Evolutionary conservation across 805 yeast genomes (phyloP), one percentile per base, ranked within the genome.

Genomic region (Metschnikowia matae): DNA sequence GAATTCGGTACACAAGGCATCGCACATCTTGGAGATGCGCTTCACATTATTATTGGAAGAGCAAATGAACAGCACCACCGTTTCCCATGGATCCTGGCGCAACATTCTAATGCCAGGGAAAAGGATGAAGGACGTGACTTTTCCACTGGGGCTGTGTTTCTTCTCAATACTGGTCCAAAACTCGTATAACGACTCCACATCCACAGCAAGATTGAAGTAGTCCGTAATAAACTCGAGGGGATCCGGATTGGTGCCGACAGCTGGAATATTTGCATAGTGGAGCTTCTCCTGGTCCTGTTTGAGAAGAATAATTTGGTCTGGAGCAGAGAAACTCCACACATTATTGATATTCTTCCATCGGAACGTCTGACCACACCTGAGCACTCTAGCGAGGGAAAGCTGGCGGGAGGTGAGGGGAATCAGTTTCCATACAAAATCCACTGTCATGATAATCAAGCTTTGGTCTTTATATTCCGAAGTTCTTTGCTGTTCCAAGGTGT

Each of bases 81-180:
- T 89, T 58, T 94, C 99, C 98, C 98, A 94, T 0, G 99, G 98
- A 56, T 92, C 97, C 65, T 94, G 98, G 35, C 91, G 76, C 26
- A 94, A 75, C 54, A 92, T 89, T 31, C 99, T 71, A 17, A 92
- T 83, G 0, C 97, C 98, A 3, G 73, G 73, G 49, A 82, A 81
- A 31, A 60, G 48, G 3, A 55, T 50, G 54, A 73, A 73, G 2
- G 75, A 72, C 3, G 71, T 60, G 17, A 45, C 54, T 62, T 36
- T 64, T 54, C 4, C 69, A 48, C 48, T 54, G 63, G 45, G 64
- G 67, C 42, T 63, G 59, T 83, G 85, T 66, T 17, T 71, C 45
- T 49, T 46, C 62, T 89, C 95, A 17, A 67, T 75, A 0, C 54
- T 50, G 2, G 75, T 56, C 97, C 98, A 91, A 17, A 77, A 71